A percentile compares a stretch with the other conserved stretches of the same genome.
Conservation (phyloP, 2,329 filamentous ascomycete species). For the Penicillium freii region DNA sequence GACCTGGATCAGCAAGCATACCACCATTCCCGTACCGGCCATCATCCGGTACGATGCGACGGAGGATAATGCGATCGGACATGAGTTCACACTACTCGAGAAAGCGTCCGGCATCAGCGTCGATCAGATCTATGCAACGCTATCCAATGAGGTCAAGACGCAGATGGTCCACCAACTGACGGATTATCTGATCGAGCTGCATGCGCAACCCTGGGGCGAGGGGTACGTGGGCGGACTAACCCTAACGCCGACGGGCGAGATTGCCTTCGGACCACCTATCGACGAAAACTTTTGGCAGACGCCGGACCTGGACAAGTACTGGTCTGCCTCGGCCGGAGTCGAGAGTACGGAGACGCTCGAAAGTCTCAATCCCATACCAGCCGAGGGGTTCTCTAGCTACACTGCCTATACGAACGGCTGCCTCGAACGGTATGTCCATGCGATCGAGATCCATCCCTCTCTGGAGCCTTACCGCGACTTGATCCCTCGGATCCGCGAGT, state of each 20-base stretch:
- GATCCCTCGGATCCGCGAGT: constrained; percentile 29
- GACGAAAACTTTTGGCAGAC: background rate
- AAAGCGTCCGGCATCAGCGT: constrained; percentile 29
- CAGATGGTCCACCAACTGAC: constrained; percentile 29
- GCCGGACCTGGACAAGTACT: background rate
- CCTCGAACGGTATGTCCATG: constrained; percentile 28
- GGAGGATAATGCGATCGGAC: too few relatives aligned
- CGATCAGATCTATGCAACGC: constrained; percentile 27
- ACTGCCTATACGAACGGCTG: constrained; percentile 23
- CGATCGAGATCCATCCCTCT: constrained; percentile 26
- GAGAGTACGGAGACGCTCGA: background rate
- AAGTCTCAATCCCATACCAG: background rate
- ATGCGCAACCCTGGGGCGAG: constrained; percentile 23
- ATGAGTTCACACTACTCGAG: constrained; percentile 32
- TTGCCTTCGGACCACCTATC: background rate
- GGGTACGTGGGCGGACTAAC: constrained; percentile 29
- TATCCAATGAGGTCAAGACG: constrained; percentile 18
- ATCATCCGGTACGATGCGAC: too few relatives aligned
- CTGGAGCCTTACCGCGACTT: constrained; percentile 27
- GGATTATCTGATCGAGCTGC: constrained; percentile 32
- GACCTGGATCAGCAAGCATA: too few relatives aligned
- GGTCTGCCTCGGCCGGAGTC: background rate
- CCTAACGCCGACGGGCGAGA: background rate
- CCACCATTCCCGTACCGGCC: too few relatives aligned
- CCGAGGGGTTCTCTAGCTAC: constrained; percentile 16